Base-by-base conservation (phyloP, 495 filamentous ascomycete species). In the Penicillium coprophilum region DNA sequence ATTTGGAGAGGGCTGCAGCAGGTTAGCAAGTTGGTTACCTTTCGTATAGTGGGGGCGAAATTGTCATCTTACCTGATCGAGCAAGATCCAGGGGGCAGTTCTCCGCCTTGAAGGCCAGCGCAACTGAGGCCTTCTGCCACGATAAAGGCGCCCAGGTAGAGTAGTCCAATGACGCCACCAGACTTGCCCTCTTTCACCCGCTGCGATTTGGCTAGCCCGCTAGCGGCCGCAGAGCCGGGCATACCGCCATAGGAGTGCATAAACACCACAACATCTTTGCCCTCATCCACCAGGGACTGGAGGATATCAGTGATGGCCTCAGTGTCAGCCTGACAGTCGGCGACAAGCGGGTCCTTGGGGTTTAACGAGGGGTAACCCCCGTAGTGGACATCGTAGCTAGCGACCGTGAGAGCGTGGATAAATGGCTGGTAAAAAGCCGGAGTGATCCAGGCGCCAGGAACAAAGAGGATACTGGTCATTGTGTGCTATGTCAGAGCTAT, bases 401-500 rank as follows among this genome's bases (percentile, higher is more conserved):
- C 53, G 7, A 40, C 24, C 30, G 52, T 54, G 34, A 71, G 38
- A 9, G 50, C 46, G 10, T 55, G 15, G 2, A 62, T 58, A 39
- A 62, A 74, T 21, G 59, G 66, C 23, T 55, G 54, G 45, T 61
- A 69, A 31, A 58, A 62, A 20, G 24, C 39, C 36, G 39, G 56
- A 19, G 61, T 62, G 46, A 66, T 28, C 68, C 65, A 74, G 17
- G 68, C 66, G 9, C 71, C 66, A 23, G 69, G 66, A 32, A 72
- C 46, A 19, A 74, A 52, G 21, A 68, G 36, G 30, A 72, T 60
- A 23, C 67, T 71, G n/a, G 56, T 49, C 56, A 59, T 59, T 8
- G 8, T 41, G 39, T 27, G 24, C 4, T 27, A 27, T 27, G 24
- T 27, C 7, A 6, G 1, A 4, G 4, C 24, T 27, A 27, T 5